Conservation (phyloP, 2,329 filamentous ascomycete genomes). For the Penicillium sp. region DNA sequence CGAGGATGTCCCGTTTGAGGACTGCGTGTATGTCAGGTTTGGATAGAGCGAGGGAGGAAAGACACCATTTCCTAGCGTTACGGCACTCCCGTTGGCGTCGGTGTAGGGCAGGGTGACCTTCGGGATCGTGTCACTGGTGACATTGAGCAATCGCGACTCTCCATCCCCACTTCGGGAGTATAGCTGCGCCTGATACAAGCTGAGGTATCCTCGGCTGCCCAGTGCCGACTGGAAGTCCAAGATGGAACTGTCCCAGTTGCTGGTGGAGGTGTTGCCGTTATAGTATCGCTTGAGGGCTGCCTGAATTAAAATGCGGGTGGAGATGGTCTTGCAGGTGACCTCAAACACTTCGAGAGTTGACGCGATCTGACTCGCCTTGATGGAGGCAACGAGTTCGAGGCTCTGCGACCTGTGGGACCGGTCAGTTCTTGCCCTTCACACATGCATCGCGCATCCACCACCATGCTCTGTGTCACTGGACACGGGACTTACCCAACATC, state of each 20-base stretch:
- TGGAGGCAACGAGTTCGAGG: slow-evolving; percentile 76
- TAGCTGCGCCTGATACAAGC: slow-evolving; percentile 69
- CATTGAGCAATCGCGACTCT: slow-evolving; percentile 63
- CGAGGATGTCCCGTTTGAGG: slow-evolving; percentile 24
- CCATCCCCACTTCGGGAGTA: slow-evolving; percentile 69
- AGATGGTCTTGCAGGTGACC: slow-evolving; percentile 71
- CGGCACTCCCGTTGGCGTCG: slow-evolving; percentile 59
- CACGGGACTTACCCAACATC: slow-evolving; percentile 50
- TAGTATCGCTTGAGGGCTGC: slow-evolving; percentile 56
- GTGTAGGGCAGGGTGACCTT: slow-evolving; percentile 62
- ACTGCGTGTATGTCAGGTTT: slow-evolving; percentile 68
- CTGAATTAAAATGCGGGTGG: slow-evolving; percentile 64
- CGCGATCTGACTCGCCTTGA: slow-evolving; percentile 81
- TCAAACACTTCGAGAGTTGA: slow-evolving; percentile 79
- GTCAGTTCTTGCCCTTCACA: slow-evolving; percentile 8
- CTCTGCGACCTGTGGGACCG: slow-evolving; percentile 54
- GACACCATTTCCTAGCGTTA: slow-evolving; percentile 68
- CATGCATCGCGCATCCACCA: not conserved
- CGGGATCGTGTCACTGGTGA: slow-evolving; percentile 58
- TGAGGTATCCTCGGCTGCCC: slow-evolving; percentile 57
- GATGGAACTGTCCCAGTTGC: slow-evolving; percentile 64
- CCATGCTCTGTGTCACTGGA: not conserved
- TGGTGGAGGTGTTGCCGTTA: slow-evolving; percentile 53
- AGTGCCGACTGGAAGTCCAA: slow-evolving; percentile 75
- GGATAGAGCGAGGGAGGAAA: slow-evolving; percentile 76